phyloP scores from a whole-genome alignment of 2,329 filamentous ascomycete species.

The Cercospora janseana region DNA sequence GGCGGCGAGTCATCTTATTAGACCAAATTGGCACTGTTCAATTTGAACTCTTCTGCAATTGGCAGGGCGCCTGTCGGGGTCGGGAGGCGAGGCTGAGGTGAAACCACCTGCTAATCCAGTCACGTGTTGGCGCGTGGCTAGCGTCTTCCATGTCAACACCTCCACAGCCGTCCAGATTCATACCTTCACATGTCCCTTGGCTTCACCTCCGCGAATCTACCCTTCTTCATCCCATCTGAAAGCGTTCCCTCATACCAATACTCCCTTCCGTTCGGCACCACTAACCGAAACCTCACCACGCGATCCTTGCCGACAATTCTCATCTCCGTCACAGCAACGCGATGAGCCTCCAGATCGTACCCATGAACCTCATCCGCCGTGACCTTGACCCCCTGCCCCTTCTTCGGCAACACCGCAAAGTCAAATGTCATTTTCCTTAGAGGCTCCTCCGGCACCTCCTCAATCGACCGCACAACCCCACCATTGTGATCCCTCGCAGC shows the following conservation, averaged over 20 bases:
- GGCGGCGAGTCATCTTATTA: slow-evolving; percentile 6
- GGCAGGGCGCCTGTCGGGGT: slow-evolving; percentile 4
- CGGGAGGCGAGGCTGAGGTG: not conserved
- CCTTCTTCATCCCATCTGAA: slow-evolving; percentile 3
- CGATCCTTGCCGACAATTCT: not conserved
- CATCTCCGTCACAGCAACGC: not conserved
- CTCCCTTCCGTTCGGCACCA: not conserved
- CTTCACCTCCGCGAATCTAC: not conserved
- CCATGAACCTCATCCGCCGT: slow-evolving; percentile 1
- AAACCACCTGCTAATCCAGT: not conserved
- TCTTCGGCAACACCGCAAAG: not conserved
- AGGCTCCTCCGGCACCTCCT: not conserved
- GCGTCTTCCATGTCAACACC: not conserved
- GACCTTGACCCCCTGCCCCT: not conserved
- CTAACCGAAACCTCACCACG: not conserved
- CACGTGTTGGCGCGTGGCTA: not conserved
- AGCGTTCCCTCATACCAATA: not conserved
- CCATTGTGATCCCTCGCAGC: not conserved
- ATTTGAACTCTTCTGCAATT: slow-evolving; percentile 3
- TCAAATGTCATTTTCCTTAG: slow-evolving; percentile 1
- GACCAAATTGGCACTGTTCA: slow-evolving; percentile 1
- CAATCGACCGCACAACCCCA: not conserved
- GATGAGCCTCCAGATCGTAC: not conserved
- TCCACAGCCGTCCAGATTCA: not conserved
- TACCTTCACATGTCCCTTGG: not conserved